Base-by-base conservation (phyloP, 2,329 filamentous ascomycete genomes). In the Tolypocladium tropicale region DNA sequence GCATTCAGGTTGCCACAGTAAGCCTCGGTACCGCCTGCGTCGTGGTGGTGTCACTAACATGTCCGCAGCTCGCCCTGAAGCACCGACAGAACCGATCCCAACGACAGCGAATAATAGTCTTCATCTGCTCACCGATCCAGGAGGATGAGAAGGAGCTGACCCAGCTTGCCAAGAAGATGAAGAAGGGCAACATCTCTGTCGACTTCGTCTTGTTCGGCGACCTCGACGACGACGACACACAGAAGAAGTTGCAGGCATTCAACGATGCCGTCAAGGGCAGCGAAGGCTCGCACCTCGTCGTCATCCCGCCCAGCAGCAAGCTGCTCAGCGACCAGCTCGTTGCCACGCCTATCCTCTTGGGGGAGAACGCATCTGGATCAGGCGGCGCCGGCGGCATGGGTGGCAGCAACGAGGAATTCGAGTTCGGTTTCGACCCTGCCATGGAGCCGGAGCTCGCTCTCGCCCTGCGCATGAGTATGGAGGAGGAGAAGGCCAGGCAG, bases 41-140 rank as follows among this genome's bases (percentile, higher is more conserved):
- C 25, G 41, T 18, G 2, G 37, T 34, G 12, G 14, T 9, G 14
- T 32, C 59, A 64, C 65, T 70, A 53, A 65, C 57, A 34, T 48
- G 9, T 25, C 55, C 46, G 43, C 68, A 96, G 92, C 83, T 99
- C 66, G 94, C 94, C 43, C 82, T 99, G 66, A 97, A 97, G 77
- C 94, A 99, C 76, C 87, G 94, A 67, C 92, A 96, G 76, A 97
- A 99, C 77, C 96, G 96, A 75, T 90, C 90, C 52, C 94, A 97
- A 76, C 85, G 90, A 65, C 92, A 96, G 79, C 89, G 94, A 63
- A 95, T 99, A 79, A 88, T 99, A 74, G 91, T 95, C 59, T 96
- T 99, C 73, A 88, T 92, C 61, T 99, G 94, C 81, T 96, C 91
- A 46, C 89, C 92, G 32, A 86, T 97, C 67, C 81, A 85, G 59